Evolutionary conservation across 352 stramenopile genomes (phyloP), one percentile per base, ranked within the genome.

Genomic region (Peronospora tabacina): DNA sequence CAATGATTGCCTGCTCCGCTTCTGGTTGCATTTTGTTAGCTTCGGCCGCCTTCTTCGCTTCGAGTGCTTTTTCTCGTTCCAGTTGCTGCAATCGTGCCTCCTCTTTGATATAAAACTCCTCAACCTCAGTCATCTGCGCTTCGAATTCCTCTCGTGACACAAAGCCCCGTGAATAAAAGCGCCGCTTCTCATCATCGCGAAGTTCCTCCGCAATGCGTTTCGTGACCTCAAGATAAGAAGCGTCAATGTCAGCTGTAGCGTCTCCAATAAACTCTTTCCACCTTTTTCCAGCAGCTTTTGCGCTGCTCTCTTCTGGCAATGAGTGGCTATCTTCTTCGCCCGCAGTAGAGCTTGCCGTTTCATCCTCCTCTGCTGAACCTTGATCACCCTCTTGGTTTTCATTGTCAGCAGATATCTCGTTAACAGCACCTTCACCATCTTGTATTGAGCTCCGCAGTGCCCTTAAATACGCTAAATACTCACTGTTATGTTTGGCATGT

Each of bases 181-280:
- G 19, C 20, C 58, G 64, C 22, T 56, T 62, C 43, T 77, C 44
- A 33, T 80, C 48, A 26, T 71, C 66, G 41, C 69, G 52, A 35
- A 89, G 40, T 33, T 85, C 69, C 8, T 56, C 47, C 3, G 61
- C 55, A 48, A 90, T 90, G 13, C 52, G 38, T n/a, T 58, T 63
- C 7, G 77, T 90, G 24, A 66, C 52, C 13, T 67, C 55, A 3
- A 78, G 22, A 24, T 78, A 90, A 12, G 52, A 45, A 8, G 57
- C 41, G 22, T 86, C 65, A 13, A 86, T 13, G 5, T 54, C 44
- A n/a, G 66, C 71, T n/a, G 76, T 90, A 3, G 54, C 62, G 15
- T 67, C 63, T 19, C 82, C 75, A 29, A 90, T 41, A 48, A 87
- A 90, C 33, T 70, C 47, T 24, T 70, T 75, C 80, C 80, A 90